phyloP scores from a whole-genome alignment of 352 stramenopile genomes.

The Pythium graminicola region DNA sequence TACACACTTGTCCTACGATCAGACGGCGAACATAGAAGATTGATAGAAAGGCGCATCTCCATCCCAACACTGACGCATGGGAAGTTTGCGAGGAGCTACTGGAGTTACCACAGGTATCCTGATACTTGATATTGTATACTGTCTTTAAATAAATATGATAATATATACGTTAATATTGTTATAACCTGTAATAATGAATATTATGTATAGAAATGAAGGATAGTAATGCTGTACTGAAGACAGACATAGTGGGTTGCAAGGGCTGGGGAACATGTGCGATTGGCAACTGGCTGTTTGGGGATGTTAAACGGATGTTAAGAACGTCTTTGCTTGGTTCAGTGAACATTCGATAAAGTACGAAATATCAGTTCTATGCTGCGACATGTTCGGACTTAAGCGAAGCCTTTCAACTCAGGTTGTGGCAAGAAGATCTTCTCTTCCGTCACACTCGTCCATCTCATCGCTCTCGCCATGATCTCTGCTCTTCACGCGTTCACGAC shows the following conservation, averaged over 20 bases:
- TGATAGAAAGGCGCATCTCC: no score
- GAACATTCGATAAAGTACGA: neutral
- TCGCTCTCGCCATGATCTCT: neutral
- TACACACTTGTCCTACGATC: no score
- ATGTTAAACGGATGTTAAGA: neutral
- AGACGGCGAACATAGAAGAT: neutral
- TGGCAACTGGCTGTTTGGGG: neutral
- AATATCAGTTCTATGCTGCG: neutral
- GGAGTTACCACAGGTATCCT: no score
- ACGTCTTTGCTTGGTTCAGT: neutral
- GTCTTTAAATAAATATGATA: no score
- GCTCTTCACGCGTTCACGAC: neutral
- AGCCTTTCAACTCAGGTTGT: slow-evolving; percentile 1
- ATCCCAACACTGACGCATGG: no score
- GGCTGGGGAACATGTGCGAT: no score
- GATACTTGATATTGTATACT: no score
- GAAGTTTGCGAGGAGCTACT: no score
- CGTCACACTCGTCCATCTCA: neutral
- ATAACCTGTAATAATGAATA: neutral
- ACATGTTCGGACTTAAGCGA: slow-evolving; percentile 1
- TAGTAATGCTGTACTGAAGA: no score
- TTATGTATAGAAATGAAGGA: no score
- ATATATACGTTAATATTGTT: no score
- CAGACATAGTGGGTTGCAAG: no score
- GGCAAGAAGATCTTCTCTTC: neutral